Percentiles rank a stretch among this genome's conserved stretches.
phyloP scores from a whole-genome alignment of 352 stramenopile genomes.

The Phytophthora chlamydospora region DNA sequence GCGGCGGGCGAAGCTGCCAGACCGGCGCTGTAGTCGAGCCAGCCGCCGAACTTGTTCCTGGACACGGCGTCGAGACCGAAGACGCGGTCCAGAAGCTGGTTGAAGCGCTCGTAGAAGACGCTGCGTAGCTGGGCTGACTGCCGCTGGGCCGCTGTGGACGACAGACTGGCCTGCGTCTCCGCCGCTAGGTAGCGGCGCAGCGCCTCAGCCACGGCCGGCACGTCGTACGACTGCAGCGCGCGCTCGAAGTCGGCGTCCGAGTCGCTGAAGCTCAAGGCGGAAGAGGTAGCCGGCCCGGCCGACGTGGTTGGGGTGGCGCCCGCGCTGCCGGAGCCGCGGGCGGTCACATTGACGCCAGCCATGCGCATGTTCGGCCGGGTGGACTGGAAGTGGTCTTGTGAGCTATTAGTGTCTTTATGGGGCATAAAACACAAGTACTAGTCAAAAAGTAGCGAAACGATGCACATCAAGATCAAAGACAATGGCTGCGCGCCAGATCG shows the following conservation, averaged over 20 bases:
- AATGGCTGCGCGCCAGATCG: too few species aligned
- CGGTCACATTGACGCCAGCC: too few species aligned
- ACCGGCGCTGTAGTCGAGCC: slow-evolving; percentile 83
- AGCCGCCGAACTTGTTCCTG: slow-evolving; percentile 82
- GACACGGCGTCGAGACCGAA: slow-evolving; percentile 78
- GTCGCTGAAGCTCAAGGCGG: slow-evolving; percentile 53
- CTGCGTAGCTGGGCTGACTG: slow-evolving; percentile 80
- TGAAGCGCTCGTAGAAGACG: slow-evolving; percentile 88
- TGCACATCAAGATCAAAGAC: too few species aligned
- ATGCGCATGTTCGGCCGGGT: too few species aligned
- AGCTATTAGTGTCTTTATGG: too few species aligned
- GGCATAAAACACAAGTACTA: too few species aligned
- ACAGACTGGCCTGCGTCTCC: slow-evolving; percentile 72
- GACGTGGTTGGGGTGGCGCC: too few species aligned
- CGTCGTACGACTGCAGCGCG: slow-evolving; percentile 70
- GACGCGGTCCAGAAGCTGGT: slow-evolving; percentile 82
- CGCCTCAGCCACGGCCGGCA: slow-evolving; percentile 59
- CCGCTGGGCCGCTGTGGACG: slow-evolving; percentile 58
- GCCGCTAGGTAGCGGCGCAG: slow-evolving; percentile 72
- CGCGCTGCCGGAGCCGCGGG: too few species aligned
- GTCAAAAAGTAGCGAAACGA: too few species aligned
- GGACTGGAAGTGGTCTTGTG: too few species aligned
- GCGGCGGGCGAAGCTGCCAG: slow-evolving; percentile 25
- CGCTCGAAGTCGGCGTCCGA: slow-evolving; percentile 77
- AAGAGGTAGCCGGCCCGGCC: slow-evolving; percentile 1